These are phyloP conservation scores for Saururus chinensis DNA, from an alignment of 164 flowering plant species.

Conservation along the genomic window DNA sequence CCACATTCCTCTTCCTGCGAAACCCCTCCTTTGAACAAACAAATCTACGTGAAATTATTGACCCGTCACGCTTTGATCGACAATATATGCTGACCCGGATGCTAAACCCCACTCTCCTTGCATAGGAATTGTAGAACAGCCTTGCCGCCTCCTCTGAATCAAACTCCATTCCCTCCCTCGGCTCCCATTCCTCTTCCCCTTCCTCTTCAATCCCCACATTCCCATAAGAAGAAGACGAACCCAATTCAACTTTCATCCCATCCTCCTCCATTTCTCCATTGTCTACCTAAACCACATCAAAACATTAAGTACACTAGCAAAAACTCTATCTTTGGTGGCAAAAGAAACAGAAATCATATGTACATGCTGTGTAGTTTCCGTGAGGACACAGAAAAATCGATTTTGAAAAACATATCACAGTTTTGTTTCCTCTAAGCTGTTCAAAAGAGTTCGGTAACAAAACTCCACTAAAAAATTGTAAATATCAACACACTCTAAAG, in stretches of 20 bases:
- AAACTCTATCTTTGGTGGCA: too few species aligned
- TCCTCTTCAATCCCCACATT: neutral
- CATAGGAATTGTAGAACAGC: conserved; percentile 44
- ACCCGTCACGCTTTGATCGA: conserved; percentile 26
- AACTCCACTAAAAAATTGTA: too few species aligned
- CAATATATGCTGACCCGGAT: conserved; percentile 20
- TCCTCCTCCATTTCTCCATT: neutral
- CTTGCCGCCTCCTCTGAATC: conserved; percentile 37
- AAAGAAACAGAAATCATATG: too few species aligned
- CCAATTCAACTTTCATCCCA: neutral
- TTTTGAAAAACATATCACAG: too few species aligned
- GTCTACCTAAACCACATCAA: neutral
- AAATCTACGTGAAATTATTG: conserved; percentile 27
- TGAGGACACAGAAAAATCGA: too few species aligned
- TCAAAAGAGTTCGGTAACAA: too few species aligned
- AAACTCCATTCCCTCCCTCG: conserved; percentile 42
- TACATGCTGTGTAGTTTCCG: too few species aligned
- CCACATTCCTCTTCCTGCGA: conserved; percentile 12
- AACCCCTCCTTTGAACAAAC: conserved; percentile 40
- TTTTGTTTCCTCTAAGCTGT: too few species aligned
- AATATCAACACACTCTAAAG: too few species aligned
- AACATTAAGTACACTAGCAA: too few species aligned
- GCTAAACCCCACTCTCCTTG: conserved; percentile 38
- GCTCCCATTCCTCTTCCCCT: conserved; percentile 7
- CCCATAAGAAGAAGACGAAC: neutral